Base-by-base conservation (phyloP, 768 basidiomycete genomes). In the Clathrus columnatus region DNA sequence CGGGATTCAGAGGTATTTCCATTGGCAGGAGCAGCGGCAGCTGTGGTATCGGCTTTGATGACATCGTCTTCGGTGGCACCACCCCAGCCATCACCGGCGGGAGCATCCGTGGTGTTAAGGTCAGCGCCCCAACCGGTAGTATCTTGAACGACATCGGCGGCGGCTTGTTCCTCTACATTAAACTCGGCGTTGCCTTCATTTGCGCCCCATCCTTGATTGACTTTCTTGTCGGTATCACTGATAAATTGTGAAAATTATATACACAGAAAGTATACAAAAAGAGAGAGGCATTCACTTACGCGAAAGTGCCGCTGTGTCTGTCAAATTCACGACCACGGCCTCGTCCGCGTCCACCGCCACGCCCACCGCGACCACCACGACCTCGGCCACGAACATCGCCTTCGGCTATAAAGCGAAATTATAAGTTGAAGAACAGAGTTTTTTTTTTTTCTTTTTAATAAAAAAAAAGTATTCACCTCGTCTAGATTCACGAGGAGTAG, bases 151-250 rank as follows among this genome's bases (percentile, higher is more conserved):
- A 84, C 89, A 65, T 95, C 92, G 61, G 69, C 74, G 47, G 71
- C 78, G 52, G 86, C 95, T 26, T 80, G 84, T 57, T 82, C 71
- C 69, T 97, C 94, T 29, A 76, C 78, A 72, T 85, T 84, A 65
- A 91, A 78, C 71, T 97, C 95, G 36, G 86, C 69, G 62, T 74
- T 78, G 62, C 87, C 91, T 63, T 93, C 89, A 60, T 93, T 91
- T 42, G 87, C 90, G 61, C 95, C 95, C 95, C 95, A 98, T 61
- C 85, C 86, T 67, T 91, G 87, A 68, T 91, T 87, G 63, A 94
- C 73, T 75, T 91, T 91, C 80, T 97, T 98, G 62, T 93, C 89
- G 45, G 90, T 86, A 73, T 98, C 95, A 68, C 90, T 93, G 62
- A 54, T 59, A 48, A 56, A 57, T 54, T 54, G 11, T 7, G 26